Evolutionary conservation across 768 basidiomycete genomes (phyloP).

Genomic region (Serpula lacrymans): DNA sequence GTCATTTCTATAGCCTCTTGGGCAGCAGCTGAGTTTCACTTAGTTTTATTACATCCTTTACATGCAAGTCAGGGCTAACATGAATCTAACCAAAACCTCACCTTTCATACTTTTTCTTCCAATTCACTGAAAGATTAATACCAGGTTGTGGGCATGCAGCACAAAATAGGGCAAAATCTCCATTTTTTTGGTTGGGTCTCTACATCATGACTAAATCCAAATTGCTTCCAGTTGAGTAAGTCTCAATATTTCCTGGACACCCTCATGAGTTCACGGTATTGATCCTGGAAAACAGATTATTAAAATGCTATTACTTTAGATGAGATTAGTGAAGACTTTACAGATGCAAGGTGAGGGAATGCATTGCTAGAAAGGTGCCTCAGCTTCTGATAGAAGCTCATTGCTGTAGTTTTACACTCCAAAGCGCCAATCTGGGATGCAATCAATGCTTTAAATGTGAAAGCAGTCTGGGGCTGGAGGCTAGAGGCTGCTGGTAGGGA

Average conservation of each 20-base stretch:
- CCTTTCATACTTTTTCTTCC: slow-evolving; percentile 12
- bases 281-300: slow-evolving; percentile 9
- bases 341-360: no score
- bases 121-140: slow-evolving; percentile 20
- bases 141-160: slow-evolving; percentile 24
- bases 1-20: no score
- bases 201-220: slow-evolving; percentile 11
- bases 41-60: no score
- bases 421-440: slow-evolving; percentile 6
- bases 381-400: no score
- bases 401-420: no score
- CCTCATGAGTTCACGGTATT: slow-evolving; percentile 10
- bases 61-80: no score
- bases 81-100: background rate
- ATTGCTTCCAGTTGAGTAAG: slow-evolving; percentile 2
- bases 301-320: no score
- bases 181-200: background rate
- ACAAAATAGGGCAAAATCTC: slow-evolving; percentile 19
- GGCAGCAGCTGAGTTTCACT: no score
- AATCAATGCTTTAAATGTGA: slow-evolving; percentile 7
- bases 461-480: slow-evolving; percentile 5
- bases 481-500: no score
- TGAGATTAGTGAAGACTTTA: no score
- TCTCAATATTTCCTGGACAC: slow-evolving; percentile 2
- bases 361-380: no score